These are phyloP conservation scores for Asterionellopsis glacialis DNA, from an alignment of 108 stramenopile genomes.

Conservation along the genomic window DNA sequence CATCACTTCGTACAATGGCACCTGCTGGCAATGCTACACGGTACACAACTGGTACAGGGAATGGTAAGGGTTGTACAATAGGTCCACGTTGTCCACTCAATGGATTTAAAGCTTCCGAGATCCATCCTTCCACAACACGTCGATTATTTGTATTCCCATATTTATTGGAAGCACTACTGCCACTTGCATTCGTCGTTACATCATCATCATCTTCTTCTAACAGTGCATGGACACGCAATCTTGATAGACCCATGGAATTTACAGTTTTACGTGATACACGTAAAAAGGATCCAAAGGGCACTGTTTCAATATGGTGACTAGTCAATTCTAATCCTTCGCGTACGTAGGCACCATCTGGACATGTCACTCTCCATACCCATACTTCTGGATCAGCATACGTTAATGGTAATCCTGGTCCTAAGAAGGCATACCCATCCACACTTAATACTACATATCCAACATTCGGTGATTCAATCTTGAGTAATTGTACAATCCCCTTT, in stretches of 20 bases:
- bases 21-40: conserved; percentile 44
- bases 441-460: conserved; percentile 44
- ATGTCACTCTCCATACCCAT: conserved; percentile 68
- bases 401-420: conserved; percentile 49
- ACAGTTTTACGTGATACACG: conserved; percentile 57
- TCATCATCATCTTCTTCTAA: background rate
- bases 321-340: conserved; percentile 73
- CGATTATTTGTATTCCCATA: background rate
- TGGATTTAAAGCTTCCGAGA: conserved; percentile 85
- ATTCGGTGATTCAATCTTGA: conserved; percentile 30
- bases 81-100: conserved; percentile 73
- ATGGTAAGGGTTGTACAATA: conserved; percentile 60
- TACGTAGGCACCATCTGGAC: conserved; percentile 73
- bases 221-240: conserved; percentile 38
- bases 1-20: conserved; percentile 60
- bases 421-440: conserved; percentile 50
- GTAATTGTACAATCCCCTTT: conserved; percentile 24
- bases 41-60: conserved; percentile 62
- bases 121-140: conserved; percentile 61
- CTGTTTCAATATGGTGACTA: conserved; percentile 43
- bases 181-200: too few species aligned
- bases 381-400: conserved; percentile 26
- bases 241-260: conserved; percentile 69
- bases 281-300: conserved; percentile 68
- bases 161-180: too few species aligned